These are phyloP conservation scores for Panaeolus papilionaceus DNA, from an alignment of 768 basidiomycete genomes.

Conservation along the genomic window DNA sequence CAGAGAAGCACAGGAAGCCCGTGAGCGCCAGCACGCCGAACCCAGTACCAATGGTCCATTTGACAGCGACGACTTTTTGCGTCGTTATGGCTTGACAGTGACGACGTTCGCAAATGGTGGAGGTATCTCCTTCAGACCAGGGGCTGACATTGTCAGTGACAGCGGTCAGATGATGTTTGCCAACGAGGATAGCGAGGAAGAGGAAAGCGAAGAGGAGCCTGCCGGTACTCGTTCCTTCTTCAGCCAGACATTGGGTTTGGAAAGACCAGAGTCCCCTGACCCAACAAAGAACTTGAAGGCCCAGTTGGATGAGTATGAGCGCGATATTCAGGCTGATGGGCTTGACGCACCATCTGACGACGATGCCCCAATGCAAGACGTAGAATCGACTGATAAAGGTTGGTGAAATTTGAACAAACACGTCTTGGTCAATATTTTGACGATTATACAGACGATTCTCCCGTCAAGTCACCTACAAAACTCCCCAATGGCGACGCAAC, in stretches of 20 bases:
- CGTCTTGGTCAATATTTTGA: neutral
- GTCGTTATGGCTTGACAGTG: conserved; percentile 33
- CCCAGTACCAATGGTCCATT: conserved; percentile 38
- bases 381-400: conserved; percentile 14
- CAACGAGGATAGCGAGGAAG: conserved; percentile 68
- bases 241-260: conserved; percentile 51
- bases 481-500: conserved; percentile 30
- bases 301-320: conserved; percentile 68
- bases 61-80: conserved; percentile 34
- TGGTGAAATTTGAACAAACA: neutral
- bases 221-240: conserved; percentile 51
- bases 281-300: conserved; percentile 63
- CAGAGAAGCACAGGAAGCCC: conserved; percentile 60
- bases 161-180: conserved; percentile 66
- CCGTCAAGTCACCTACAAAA: conserved; percentile 19
- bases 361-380: conserved; percentile 36
- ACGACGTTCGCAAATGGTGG: conserved; percentile 45
- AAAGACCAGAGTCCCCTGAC: conserved; percentile 52
- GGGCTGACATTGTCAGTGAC: conserved; percentile 56
- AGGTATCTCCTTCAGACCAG: conserved; percentile 72
- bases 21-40: conserved; percentile 42
- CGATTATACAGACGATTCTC: conserved; percentile 12
- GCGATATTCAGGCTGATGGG: conserved; percentile 41
- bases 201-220: conserved; percentile 56
- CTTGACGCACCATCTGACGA: conserved; percentile 46